Conservation (phyloP, 2,329 filamentous ascomycete species). For the Teratosphaeria nubilosa region DNA sequence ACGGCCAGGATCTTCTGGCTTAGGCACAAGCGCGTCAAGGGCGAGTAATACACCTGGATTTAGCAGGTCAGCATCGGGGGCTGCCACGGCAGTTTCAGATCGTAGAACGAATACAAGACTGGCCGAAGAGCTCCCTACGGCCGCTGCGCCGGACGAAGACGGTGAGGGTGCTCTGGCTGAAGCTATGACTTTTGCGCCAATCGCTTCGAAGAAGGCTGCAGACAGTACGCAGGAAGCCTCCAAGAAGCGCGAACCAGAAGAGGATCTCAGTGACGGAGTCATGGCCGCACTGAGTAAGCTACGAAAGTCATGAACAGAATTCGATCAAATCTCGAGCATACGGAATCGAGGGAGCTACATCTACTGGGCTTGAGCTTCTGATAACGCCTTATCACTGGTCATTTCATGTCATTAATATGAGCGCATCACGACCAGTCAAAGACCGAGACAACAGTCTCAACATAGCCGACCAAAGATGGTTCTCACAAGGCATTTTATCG, state of each 20-base stretch:
- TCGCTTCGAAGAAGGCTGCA: neutral
- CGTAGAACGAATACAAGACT: slow-evolving; percentile 25
- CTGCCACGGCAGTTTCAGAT: slow-evolving; percentile 27
- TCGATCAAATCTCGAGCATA: neutral
- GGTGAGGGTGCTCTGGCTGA: slow-evolving; percentile 44
- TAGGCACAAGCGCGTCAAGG: neutral
- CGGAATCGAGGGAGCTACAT: neutral
- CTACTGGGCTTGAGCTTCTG: neutral
- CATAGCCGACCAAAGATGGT: slow-evolving; percentile 19
- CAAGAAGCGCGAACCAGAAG: slow-evolving; percentile 27
- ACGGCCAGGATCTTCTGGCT: neutral
- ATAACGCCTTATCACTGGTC: neutral
- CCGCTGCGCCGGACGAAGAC: slow-evolving; percentile 50
- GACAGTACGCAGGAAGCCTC: neutral
- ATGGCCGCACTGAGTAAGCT: slow-evolving; percentile 49
- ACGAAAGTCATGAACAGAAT: slow-evolving; percentile 23
- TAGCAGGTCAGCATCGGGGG: slow-evolving; percentile 1
- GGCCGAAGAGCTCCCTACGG: slow-evolving; percentile 15
- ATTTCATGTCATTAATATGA: neutral
- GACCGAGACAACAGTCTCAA: slow-evolving; percentile 15
- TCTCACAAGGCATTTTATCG: slow-evolving; percentile 9
- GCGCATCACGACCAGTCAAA: slow-evolving; percentile 16
- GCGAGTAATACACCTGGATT: neutral
- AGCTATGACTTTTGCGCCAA: slow-evolving; percentile 35
- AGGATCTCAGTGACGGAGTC: slow-evolving; percentile 48